phyloP scores from a whole-genome alignment of 495 filamentous ascomycete genomes.

The Lichenothelia convexa region DNA sequence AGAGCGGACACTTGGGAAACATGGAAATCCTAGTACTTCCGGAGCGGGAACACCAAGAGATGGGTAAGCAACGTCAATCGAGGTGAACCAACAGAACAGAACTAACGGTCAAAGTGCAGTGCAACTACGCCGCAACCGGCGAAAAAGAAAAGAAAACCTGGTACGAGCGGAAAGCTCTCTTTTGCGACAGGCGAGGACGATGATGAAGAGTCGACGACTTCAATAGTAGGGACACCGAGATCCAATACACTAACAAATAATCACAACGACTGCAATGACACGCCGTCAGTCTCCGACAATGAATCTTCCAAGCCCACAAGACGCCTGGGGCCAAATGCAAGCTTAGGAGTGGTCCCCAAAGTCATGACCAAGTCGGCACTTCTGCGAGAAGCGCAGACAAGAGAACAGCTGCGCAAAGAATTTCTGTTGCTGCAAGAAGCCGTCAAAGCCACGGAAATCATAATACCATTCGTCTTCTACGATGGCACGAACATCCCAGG shows the following conservation, averaged over 20 bases:
- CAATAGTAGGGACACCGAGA: conserved; percentile 8
- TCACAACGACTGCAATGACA: conserved; percentile 7
- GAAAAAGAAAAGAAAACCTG: conserved; percentile 51
- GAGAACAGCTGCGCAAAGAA: conserved; percentile 68
- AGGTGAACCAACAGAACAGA: neutral
- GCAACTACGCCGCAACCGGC: conserved; percentile 27
- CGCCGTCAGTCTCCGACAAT: conserved; percentile 25
- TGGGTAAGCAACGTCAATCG: conserved; percentile 19
- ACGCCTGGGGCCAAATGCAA: conserved; percentile 44
- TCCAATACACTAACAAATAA: conserved; percentile 12
- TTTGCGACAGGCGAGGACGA: conserved; percentile 45
- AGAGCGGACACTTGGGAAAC: conserved; percentile 33
- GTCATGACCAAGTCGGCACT: conserved; percentile 73
- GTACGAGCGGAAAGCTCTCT: conserved; percentile 47
- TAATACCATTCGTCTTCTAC: conserved; percentile 93
- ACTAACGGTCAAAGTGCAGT: conserved; percentile 34
- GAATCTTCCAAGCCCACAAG: conserved; percentile 27
- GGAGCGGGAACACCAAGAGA: conserved; percentile 35
- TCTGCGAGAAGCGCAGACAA: conserved; percentile 58
- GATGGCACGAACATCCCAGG: conserved; percentile 92
- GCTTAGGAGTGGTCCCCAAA: conserved; percentile 51
- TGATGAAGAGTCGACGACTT: conserved; percentile 13
- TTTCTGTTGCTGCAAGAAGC: conserved; percentile 69
- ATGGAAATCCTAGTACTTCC: conserved; percentile 26
- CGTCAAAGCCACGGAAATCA: conserved; percentile 75